These are phyloP conservation scores for Pleomassaria siparia DNA, from an alignment of 2,329 filamentous ascomycete genomes.

Conservation along the genomic window DNA sequence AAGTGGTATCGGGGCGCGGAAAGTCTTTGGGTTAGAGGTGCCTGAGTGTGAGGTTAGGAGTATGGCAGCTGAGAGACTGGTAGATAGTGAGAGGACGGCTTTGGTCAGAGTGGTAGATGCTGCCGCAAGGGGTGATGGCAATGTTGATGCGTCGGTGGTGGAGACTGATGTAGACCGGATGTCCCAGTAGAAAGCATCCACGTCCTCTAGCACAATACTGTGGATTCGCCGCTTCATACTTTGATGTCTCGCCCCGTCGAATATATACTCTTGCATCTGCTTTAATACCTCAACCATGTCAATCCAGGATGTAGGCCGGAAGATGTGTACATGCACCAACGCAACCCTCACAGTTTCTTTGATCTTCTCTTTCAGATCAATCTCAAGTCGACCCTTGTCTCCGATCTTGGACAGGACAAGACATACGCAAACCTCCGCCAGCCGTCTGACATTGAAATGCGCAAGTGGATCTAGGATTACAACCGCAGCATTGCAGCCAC, in stretches of 20 bases:
- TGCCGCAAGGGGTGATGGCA: slow-evolving; percentile 5
- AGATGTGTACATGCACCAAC: slow-evolving; percentile 60
- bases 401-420: neutral
- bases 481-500: slow-evolving; percentile 44
- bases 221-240: slow-evolving; percentile 52
- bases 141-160: slow-evolving; percentile 7
- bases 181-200: slow-evolving; percentile 59
- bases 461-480: slow-evolving; percentile 60
- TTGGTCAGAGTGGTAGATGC: slow-evolving; percentile 21
- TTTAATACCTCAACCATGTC: slow-evolving; percentile 54
- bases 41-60: slow-evolving; percentile 20
- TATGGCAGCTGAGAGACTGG: slow-evolving; percentile 12
- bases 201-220: slow-evolving; percentile 57
- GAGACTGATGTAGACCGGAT: slow-evolving; percentile 35
- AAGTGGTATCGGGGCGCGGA: slow-evolving; percentile 23
- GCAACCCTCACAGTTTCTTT: slow-evolving; percentile 38
- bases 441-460: slow-evolving; percentile 54
- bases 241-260: slow-evolving; percentile 50
- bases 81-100: slow-evolving; percentile 10
- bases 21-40: slow-evolving; percentile 1
- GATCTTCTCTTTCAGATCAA: slow-evolving; percentile 6
- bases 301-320: slow-evolving; percentile 55
- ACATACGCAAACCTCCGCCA: slow-evolving; percentile 37
- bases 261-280: slow-evolving; percentile 53
- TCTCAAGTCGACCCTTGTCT: neutral